phyloP scores from a whole-genome alignment of 768 basidiomycete species.

The Tulasnella sp. region DNA sequence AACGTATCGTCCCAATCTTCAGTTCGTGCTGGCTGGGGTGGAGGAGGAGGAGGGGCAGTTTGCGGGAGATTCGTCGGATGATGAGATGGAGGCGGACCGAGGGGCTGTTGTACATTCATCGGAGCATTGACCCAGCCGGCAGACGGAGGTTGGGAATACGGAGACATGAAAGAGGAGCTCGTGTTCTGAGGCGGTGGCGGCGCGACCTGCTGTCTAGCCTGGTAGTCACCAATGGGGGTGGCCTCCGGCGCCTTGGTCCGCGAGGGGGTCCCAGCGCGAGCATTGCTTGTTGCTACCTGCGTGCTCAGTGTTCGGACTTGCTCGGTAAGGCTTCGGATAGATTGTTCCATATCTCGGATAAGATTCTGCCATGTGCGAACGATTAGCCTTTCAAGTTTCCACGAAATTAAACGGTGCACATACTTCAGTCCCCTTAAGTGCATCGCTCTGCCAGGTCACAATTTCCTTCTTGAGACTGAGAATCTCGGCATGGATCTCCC shows the following conservation, averaged over 20 bases:
- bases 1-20: slow-evolving; percentile 89
- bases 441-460: slow-evolving; percentile 78
- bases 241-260: slow-evolving; percentile 22
- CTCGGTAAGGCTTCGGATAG: slow-evolving; percentile 71
- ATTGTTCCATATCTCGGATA: slow-evolving; percentile 80
- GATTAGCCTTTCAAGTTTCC: slow-evolving; percentile 23
- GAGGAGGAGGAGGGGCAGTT: slow-evolving; percentile 9
- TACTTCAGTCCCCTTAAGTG: slow-evolving; percentile 79
- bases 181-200: slow-evolving; percentile 25
- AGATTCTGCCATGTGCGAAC: slow-evolving; percentile 53
- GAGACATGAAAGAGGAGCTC: slow-evolving; percentile 17
- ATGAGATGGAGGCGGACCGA: slow-evolving; percentile 50
- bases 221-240: slow-evolving; percentile 8
- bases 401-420: slow-evolving; percentile 37
- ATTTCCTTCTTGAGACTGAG: slow-evolving; percentile 78
- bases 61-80: slow-evolving; percentile 48
- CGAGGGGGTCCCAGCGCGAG: slow-evolving; percentile 24
- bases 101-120: slow-evolving; percentile 32
- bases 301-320: slow-evolving; percentile 79
- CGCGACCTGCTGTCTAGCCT: slow-evolving; percentile 5
- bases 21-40: slow-evolving; percentile 30
- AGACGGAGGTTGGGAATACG: slow-evolving; percentile 20
- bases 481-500: slow-evolving; percentile 76
- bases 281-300: slow-evolving; percentile 44
- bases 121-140: slow-evolving; percentile 6